These are phyloP conservation scores for Kalmanozyma brasiliensis DNA, from an alignment of 1,284 basidiomycete genomes.

Conservation along the genomic window DNA sequence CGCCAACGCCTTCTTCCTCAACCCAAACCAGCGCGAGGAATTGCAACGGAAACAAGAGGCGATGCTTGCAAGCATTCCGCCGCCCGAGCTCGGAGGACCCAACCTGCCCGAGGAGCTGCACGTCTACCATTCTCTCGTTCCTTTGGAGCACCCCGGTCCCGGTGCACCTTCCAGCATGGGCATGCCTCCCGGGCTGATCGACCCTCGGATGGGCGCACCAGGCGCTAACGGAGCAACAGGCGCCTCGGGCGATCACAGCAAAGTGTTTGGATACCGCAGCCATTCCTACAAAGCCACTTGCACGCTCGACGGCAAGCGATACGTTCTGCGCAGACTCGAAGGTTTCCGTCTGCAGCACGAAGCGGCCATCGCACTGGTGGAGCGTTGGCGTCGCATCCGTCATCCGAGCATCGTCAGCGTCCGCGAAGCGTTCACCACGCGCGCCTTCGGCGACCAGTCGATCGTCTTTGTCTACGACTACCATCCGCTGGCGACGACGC, in stretches of 20 bases:
- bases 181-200: conserved; percentile 45
- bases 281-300: conserved; percentile 85
- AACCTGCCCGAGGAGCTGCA: conserved; percentile 86
- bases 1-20: conserved; percentile 74
- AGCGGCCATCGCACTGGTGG: conserved; percentile 82
- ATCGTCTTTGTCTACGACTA: conserved; percentile 93
- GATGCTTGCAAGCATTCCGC: conserved; percentile 71
- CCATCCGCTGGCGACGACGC: conserved; percentile 83
- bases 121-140: conserved; percentile 87
- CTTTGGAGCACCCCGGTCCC: conserved; percentile 73
- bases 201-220: conserved; percentile 56
- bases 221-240: conserved; percentile 52
- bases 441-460: conserved; percentile 85
- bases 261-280: conserved; percentile 74
- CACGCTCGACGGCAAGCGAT: conserved; percentile 80
- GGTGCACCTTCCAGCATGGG: conserved; percentile 36
- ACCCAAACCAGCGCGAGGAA: conserved; percentile 79
- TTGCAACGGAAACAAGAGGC: conserved; percentile 84
- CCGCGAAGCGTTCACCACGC: conserved; percentile 93
- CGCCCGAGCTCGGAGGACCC: conserved; percentile 69
- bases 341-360: conserved; percentile 80
- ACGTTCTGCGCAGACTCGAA: conserved; percentile 84
- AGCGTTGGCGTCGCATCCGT: conserved; percentile 84
- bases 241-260: conserved; percentile 60
- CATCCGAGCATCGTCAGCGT: conserved; percentile 89